Conservation (phyloP, 2,329 filamentous ascomycete genomes). For the Kalaharituber pfeilii region DNA sequence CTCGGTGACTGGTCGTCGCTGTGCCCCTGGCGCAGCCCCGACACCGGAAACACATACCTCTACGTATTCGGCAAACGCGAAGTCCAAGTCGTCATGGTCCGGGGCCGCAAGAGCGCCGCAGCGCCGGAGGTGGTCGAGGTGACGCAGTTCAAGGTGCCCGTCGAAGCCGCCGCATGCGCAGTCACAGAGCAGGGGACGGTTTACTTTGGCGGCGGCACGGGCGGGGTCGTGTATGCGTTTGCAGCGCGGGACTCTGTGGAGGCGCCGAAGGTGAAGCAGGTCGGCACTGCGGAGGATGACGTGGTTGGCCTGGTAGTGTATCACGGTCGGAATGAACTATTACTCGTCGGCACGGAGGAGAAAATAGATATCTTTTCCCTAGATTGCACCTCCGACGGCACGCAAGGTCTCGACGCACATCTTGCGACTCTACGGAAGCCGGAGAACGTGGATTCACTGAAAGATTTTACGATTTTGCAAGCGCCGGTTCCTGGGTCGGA, state of each 20-base stretch:
- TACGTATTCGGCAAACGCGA: slow-evolving; percentile 33
- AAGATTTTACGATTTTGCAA: slow-evolving; percentile 32
- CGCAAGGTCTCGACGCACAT: slow-evolving; percentile 24
- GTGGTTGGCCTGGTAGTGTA: slow-evolving; percentile 32
- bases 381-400: slow-evolving; percentile 4
- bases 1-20: slow-evolving; percentile 35
- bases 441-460: slow-evolving; percentile 30
- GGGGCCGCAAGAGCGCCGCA: slow-evolving; percentile 11
- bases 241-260: slow-evolving; percentile 28
- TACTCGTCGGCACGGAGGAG: slow-evolving; percentile 30
- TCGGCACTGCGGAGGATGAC: slow-evolving; percentile 28
- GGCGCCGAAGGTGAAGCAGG: slow-evolving; percentile 26
- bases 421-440: slow-evolving; percentile 28
- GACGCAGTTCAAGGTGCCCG: slow-evolving; percentile 24
- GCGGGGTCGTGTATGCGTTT: slow-evolving; percentile 26
- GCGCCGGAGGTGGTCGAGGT: not conserved
- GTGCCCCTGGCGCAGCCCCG: slow-evolving; percentile 27
- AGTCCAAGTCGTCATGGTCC: slow-evolving; percentile 28
- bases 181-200: slow-evolving; percentile 27
- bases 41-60: slow-evolving; percentile 29
- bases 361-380: slow-evolving; percentile 29
- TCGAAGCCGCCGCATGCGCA: slow-evolving; percentile 32
- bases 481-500: slow-evolving; percentile 21
- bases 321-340: slow-evolving; percentile 25
- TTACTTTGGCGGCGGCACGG: slow-evolving; percentile 29